Conservation (phyloP, 2,329 filamentous ascomycete species). For the Ascochyta lentis region DNA sequence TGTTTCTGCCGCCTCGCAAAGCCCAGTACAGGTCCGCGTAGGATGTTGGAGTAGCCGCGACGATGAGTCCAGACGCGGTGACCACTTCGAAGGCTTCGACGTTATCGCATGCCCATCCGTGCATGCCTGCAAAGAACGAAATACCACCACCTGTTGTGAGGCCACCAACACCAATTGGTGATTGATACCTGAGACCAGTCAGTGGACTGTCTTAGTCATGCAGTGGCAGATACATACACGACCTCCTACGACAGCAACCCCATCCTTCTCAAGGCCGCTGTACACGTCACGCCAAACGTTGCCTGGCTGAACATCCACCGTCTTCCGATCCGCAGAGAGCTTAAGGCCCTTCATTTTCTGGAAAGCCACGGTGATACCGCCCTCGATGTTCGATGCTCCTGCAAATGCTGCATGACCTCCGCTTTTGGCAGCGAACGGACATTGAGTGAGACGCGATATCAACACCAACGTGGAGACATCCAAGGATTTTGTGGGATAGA, state of each 20-base stretch:
- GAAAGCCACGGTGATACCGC: conserved; percentile 54
- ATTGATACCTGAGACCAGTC: conserved; percentile 39
- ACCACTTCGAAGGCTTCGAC: conserved; percentile 39
- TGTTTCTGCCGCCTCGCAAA: conserved; percentile 39
- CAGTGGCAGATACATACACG: conserved; percentile 11
- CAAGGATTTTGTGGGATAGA: conserved; percentile 24
- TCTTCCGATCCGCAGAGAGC: conserved; percentile 32
- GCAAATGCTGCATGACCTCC: conserved; percentile 51
- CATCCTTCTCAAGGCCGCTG: conserved; percentile 31
- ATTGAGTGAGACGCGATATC: conserved; percentile 23
- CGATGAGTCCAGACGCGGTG: conserved; percentile 41
- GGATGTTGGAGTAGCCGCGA: conserved; percentile 14
- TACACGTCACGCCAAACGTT: conserved; percentile 36
- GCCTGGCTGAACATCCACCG: conserved; percentile 40
- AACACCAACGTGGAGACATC: conserved; percentile 24
- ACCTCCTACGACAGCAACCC: conserved; percentile 36
- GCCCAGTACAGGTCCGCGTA: conserved; percentile 38
- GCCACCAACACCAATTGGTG: conserved; percentile 41
- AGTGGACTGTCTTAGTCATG: conserved; percentile 14
- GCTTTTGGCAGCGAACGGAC: conserved; percentile 52
- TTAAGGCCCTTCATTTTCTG: conserved; percentile 37
- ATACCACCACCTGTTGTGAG: conserved; percentile 38
- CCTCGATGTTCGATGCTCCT: conserved; percentile 51
- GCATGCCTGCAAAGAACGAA: conserved; percentile 25
- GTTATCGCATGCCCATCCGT: conserved; percentile 28